Evolutionary conservation across 495 filamentous ascomycete genomes (phyloP).

Genomic region (Lasiosphaeriaceae sp.): DNA sequence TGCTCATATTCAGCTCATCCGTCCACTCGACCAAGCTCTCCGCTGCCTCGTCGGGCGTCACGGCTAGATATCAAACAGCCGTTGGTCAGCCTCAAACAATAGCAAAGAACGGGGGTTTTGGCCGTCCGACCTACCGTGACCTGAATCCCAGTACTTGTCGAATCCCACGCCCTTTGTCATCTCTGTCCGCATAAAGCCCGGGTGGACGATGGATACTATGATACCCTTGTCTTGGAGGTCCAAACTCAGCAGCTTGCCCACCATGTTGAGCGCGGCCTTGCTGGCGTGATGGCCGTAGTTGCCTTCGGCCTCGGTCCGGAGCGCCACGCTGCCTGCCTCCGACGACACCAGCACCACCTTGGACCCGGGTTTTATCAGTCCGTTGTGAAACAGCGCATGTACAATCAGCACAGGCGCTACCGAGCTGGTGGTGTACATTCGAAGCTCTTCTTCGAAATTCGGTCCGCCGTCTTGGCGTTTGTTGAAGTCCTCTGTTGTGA

Average conservation of each 20-base stretch:
- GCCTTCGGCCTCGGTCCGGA: conserved; percentile 66
- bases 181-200: conserved; percentile 72
- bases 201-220: conserved; percentile 64
- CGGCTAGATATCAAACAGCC: conserved; percentile 40
- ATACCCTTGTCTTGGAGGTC: conserved; percentile 62
- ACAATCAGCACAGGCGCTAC: conserved; percentile 66
- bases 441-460: conserved; percentile 60
- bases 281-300: conserved; percentile 71
- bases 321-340: conserved; percentile 64
- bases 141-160: conserved; percentile 65
- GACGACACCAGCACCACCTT: conserved; percentile 65
- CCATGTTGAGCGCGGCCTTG: conserved; percentile 73
- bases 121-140: conserved; percentile 46
- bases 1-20: conserved; percentile 58
- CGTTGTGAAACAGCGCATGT: conserved; percentile 54
- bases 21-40: conserved; percentile 58
- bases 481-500: conserved; percentile 56
- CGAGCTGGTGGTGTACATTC: conserved; percentile 67
- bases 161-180: conserved; percentile 69
- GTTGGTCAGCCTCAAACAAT: background rate
- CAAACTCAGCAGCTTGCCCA: conserved; percentile 63
- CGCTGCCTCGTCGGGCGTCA: conserved; percentile 65
- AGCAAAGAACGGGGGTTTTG: too few species aligned
- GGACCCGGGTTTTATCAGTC: conserved; percentile 44
- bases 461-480: conserved; percentile 38